Evolutionary conservation across 1,139 yeast genomes (phyloP), one percentile per base, ranked within the genome.

Genomic region (Lodderomyces margitis): DNA sequence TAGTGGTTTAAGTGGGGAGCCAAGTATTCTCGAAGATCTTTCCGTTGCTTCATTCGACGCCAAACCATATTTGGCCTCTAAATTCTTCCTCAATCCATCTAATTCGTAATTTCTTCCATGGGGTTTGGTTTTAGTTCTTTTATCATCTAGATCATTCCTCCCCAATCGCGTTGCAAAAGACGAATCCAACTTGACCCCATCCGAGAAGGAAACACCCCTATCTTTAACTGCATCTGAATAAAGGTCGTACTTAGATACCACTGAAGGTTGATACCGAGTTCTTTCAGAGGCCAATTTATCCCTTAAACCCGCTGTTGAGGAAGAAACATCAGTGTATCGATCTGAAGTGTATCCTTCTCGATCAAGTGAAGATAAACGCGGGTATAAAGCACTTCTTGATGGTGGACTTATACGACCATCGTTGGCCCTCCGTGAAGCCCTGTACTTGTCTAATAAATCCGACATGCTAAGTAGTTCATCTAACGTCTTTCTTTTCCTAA

Each of bases 1-100:
- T 16, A 52, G 30, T n/a, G 49, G 33, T 34, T 40, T 52, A 1
- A 52, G 51, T 0, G 58, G 57, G 4, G 46, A 41, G 9, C 39
- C 39, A 8, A 38, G 36, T 16, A 21, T 15, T 16, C 16, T 28
- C 6, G 34, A 19, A 20, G 15, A 3, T 10, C 8, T 24, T 10
- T 25, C 34, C 5, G 25, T 30, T 19, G 5, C 32, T 8, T 28
- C 32, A 4, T 9, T 27, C n/a, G 19, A 15, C n/a, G 32, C 4
- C 19, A 28, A 28, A 15, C 32, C 32, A 28, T 28, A 28, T 15
- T 28, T 28, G 10, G 32, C 32, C 19, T 28, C 32, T 15, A 28
- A 15, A 12, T 28, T 28, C 11, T 15, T 28, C 19, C 19, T 28
- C 19, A 28, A 15, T 7, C 32, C 19, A 7, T 28, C 32, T 9